Conservation (phyloP, 768 basidiomycete genomes). For the Tremella fuciformis region DNA sequence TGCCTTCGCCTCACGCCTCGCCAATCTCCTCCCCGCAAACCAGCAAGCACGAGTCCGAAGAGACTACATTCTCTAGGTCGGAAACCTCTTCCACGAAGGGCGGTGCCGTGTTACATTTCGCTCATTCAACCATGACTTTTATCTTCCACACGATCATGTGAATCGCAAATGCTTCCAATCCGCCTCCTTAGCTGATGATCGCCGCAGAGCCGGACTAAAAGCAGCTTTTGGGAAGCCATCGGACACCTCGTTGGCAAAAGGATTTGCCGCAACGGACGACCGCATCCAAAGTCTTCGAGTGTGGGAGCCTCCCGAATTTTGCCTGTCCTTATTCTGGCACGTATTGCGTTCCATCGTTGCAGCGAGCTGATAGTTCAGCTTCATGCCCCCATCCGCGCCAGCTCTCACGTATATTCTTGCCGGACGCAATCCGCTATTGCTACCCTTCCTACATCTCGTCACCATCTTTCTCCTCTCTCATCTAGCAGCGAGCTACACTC, state of each 20-base stretch:
- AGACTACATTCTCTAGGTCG: too few species aligned
- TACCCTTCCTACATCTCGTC: constrained; percentile 34
- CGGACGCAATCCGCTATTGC: constrained; percentile 38
- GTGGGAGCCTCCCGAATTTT: constrained; percentile 51
- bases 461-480: constrained; percentile 39
- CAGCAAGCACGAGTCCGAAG: constrained; percentile 5
- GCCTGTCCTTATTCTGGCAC: constrained; percentile 48
- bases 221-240: too few species aligned
- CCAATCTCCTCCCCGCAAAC: constrained; percentile 31
- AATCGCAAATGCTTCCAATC: too few species aligned
- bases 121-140: too few species aligned
- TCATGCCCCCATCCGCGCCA: constrained; percentile 40
- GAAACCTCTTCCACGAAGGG: too few species aligned
- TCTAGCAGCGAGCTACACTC: constrained; percentile 36
- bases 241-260: too few species aligned
- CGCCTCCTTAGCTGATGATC: too few species aligned
- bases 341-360: constrained; percentile 8
- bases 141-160: too few species aligned
- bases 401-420: constrained; percentile 40
- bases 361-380: constrained; percentile 24
- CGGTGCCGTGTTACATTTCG: too few species aligned
- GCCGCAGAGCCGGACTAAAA: too few species aligned
- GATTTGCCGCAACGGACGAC: constrained; percentile 13
- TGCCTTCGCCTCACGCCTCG: constrained; percentile 45
- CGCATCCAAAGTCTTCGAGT: constrained; percentile 46